phyloP scores from a whole-genome alignment of 1,139 yeast genomes.

The Suhomyces bokatorum region DNA sequence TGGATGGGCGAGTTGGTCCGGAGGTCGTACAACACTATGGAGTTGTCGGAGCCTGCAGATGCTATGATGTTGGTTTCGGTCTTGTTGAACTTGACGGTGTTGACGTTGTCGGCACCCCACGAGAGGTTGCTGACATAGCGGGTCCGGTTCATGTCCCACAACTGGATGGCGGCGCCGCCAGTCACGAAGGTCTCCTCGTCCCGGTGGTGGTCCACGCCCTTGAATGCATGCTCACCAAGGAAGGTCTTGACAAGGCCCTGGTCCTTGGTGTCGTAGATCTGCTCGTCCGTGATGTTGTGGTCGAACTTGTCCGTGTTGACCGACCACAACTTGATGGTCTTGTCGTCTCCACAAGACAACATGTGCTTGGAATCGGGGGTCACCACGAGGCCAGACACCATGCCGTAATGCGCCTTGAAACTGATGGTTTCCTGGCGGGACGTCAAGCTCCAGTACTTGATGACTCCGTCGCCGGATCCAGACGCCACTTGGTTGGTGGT shows the following conservation, averaged over 20 bases:
- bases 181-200: conserved; percentile 77
- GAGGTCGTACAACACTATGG: conserved; percentile 85
- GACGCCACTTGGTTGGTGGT: conserved; percentile 77
- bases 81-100: conserved; percentile 79
- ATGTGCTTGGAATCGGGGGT: conserved; percentile 63
- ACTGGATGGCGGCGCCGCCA: conserved; percentile 84
- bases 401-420: conserved; percentile 87
- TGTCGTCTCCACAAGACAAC: conserved; percentile 89
- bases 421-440: conserved; percentile 72
- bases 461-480: conserved; percentile 93
- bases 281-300: conserved; percentile 34
- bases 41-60: conserved; percentile 89
- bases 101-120: conserved; percentile 96
- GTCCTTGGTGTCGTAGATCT: conserved; percentile 31
- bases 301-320: conserved; percentile 47
- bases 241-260: conserved; percentile 70
- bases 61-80: conserved; percentile 90
- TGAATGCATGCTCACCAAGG: conserved; percentile 81
- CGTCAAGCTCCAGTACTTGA: conserved; percentile 88
- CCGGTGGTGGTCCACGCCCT: conserved; percentile 83
- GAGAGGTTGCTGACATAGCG: conserved; percentile 75
- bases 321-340: conserved; percentile 84
- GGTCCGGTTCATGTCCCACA: conserved; percentile 86
- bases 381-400: conserved; percentile 83
- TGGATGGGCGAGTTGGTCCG: conserved; percentile 94